These are phyloP conservation scores for Obba rivulosa DNA, from an alignment of 768 basidiomycete genomes.

Conservation along the genomic window DNA sequence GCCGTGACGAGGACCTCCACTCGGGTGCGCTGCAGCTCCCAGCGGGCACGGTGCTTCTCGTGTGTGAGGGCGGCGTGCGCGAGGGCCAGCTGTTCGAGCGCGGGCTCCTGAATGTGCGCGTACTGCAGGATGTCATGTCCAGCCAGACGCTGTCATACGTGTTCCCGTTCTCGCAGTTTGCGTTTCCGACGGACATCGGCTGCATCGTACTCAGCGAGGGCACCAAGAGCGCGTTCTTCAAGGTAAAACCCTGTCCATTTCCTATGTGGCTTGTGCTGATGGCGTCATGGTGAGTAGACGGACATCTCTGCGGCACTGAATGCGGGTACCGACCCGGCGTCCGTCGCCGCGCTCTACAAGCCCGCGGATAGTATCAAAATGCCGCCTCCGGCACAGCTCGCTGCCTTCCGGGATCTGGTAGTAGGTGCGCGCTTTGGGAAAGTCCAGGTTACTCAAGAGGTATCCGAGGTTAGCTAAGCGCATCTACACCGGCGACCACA, in stretches of 20 bases:
- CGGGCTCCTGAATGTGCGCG: slow-evolving; percentile 50
- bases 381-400: slow-evolving; percentile 44
- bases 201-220: slow-evolving; percentile 61
- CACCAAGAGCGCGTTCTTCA: slow-evolving; percentile 66
- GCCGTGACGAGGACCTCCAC: slow-evolving; percentile 66
- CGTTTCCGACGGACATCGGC: slow-evolving; percentile 70
- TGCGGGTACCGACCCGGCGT: slow-evolving; percentile 10
- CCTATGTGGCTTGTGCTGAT: not conserved
- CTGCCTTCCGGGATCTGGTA: slow-evolving; percentile 52
- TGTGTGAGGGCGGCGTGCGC: slow-evolving; percentile 61
- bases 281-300: slow-evolving; percentile 40
- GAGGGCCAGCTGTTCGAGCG: slow-evolving; percentile 63
- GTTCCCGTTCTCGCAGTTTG: slow-evolving; percentile 72
- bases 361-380: slow-evolving; percentile 34
- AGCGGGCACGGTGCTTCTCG: slow-evolving; percentile 47
- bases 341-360: slow-evolving; percentile 43
- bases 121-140: slow-evolving; percentile 58
- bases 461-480: slow-evolving; percentile 43
- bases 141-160: slow-evolving; percentile 65
- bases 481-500: not conserved
- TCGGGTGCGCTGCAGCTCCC: slow-evolving; percentile 74
- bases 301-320: slow-evolving; percentile 48
- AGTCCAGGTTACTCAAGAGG: slow-evolving; percentile 45
- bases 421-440: slow-evolving; percentile 56
- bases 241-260: slow-evolving; percentile 34